These are phyloP conservation scores for Phyllostachys edulis DNA, from an alignment of 176 grass and related monocot genomes.

Conservation along the genomic window DNA sequence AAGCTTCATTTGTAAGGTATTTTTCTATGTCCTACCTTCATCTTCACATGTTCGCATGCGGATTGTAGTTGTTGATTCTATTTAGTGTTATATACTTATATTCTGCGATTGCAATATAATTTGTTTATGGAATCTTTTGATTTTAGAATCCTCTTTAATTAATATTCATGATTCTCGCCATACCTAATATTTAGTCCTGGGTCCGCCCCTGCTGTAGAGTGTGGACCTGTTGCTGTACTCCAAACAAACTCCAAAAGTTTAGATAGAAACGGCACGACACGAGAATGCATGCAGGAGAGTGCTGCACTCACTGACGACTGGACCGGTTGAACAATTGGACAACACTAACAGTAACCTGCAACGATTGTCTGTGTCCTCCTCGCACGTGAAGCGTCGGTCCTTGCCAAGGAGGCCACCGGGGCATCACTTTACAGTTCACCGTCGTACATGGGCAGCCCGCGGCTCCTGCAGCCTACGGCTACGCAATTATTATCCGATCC, in stretches of 20 bases:
- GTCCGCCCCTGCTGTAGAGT: too few relatives aligned
- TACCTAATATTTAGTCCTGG: too few relatives aligned
- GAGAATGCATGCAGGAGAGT: not conserved
- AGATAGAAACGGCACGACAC: not conserved
- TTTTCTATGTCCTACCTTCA: too few relatives aligned
- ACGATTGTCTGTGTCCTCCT: not conserved
- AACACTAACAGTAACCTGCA: not conserved
- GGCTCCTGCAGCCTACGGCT: not conserved
- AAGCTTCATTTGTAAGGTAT: too few relatives aligned
- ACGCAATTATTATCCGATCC: not conserved
- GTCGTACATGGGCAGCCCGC: not conserved
- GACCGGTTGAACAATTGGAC: not conserved
- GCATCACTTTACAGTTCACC: not conserved
- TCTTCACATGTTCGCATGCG: too few relatives aligned
- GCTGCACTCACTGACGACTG: too few relatives aligned
- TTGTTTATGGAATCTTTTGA: too few relatives aligned
- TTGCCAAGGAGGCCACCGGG: not conserved
- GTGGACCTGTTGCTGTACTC: not conserved
- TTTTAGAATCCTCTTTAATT: too few relatives aligned
- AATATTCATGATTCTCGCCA: too few relatives aligned
- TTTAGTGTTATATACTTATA: too few relatives aligned
- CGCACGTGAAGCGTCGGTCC: conserved; percentile 14
- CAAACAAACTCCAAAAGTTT: not conserved
- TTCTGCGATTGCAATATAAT: too few relatives aligned
- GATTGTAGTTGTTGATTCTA: too few relatives aligned